Conservation (phyloP, 2,329 filamentous ascomycete species). For the Chrysoporthe austroafricana region DNA sequence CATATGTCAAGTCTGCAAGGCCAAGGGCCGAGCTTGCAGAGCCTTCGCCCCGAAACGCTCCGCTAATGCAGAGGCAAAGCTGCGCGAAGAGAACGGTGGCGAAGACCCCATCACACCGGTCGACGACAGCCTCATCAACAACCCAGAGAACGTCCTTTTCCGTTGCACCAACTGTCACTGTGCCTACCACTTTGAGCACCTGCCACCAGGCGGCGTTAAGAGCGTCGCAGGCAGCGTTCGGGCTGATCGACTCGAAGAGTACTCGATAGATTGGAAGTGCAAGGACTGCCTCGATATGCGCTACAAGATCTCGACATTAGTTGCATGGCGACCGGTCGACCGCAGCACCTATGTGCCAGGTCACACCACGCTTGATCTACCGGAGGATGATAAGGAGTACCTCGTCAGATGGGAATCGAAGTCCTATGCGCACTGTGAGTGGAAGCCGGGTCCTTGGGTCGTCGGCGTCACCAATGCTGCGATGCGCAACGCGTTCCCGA, state of each 20-base stretch:
- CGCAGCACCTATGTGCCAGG: slow-evolving; percentile 58
- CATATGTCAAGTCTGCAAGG: slow-evolving; percentile 71
- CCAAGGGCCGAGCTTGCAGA: slow-evolving; percentile 68
- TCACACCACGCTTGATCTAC: slow-evolving; percentile 57
- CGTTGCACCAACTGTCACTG: slow-evolving; percentile 78
- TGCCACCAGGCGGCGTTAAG: slow-evolving; percentile 57
- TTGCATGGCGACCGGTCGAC: slow-evolving; percentile 83
- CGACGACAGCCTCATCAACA: slow-evolving; percentile 69
- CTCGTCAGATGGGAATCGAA: slow-evolving; percentile 83
- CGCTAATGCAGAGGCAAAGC: slow-evolving; percentile 79
- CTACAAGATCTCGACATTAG: slow-evolving; percentile 73
- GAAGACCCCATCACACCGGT: slow-evolving; percentile 75
- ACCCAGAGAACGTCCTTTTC: slow-evolving; percentile 76
- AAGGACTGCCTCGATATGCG: slow-evolving; percentile 70
- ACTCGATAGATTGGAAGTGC: slow-evolving; percentile 77
- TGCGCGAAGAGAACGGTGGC: slow-evolving; percentile 77
- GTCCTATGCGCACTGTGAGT: slow-evolving; percentile 81
- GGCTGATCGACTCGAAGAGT: slow-evolving; percentile 70
- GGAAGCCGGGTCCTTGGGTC: slow-evolving; percentile 90
- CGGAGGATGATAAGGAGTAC: slow-evolving; percentile 85
- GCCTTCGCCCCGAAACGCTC: slow-evolving; percentile 77
- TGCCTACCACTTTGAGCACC: slow-evolving; percentile 82
- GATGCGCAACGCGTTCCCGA: slow-evolving; percentile 78
- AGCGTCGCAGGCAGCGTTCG: slow-evolving; percentile 52
- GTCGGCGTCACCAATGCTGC: slow-evolving; percentile 66